These are phyloP conservation scores for Naganishia vaughanmartiniae DNA, from an alignment of 768 basidiomycete species.

Conservation along the genomic window DNA sequence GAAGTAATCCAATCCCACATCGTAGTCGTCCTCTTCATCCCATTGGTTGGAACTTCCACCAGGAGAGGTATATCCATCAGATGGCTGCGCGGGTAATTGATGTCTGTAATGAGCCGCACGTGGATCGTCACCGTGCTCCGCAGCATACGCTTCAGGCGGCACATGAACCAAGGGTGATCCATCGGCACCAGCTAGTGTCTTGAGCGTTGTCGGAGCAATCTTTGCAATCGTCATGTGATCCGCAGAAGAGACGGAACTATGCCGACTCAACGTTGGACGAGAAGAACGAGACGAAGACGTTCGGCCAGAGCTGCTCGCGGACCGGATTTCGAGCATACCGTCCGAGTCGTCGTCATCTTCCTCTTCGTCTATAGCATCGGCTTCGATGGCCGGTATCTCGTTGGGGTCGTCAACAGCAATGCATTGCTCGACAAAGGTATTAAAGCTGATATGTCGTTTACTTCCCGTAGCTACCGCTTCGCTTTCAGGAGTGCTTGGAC, in stretches of 20 bases:
- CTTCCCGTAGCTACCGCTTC: slow-evolving; percentile 23
- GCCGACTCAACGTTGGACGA: slow-evolving; percentile 44
- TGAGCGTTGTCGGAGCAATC: slow-evolving; percentile 79
- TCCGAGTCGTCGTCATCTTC: slow-evolving; percentile 56
- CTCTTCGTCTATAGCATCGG: slow-evolving; percentile 38
- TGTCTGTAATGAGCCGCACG: slow-evolving; percentile 28
- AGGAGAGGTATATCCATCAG: slow-evolving; percentile 19
- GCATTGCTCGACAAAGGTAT: slow-evolving; percentile 94
- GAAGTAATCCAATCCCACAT: slow-evolving; percentile 63
- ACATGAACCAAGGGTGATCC: slow-evolving; percentile 50
- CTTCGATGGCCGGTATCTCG: slow-evolving; percentile 34
- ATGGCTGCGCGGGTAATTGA: slow-evolving; percentile 32
- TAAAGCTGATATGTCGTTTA: slow-evolving; percentile 93
- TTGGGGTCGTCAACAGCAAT: slow-evolving; percentile 59
- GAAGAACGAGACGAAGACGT: slow-evolving; percentile 40
- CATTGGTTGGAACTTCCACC: slow-evolving; percentile 41
- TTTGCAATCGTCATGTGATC: slow-evolving; percentile 69
- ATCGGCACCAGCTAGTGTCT: slow-evolving; percentile 59
- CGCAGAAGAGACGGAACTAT: slow-evolving; percentile 36
- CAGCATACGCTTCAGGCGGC: slow-evolving; percentile 48
- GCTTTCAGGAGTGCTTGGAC: slow-evolving; percentile 14
- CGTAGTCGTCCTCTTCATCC: slow-evolving; percentile 54
- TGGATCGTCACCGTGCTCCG: slow-evolving; percentile 25
- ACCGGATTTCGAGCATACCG: slow-evolving; percentile 67
- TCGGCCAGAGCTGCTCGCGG: slow-evolving; percentile 47